These are phyloP conservation scores for Ceratobasidium sp. DNA, from an alignment of 1,284 basidiomycete genomes.

Conservation along the genomic window DNA sequence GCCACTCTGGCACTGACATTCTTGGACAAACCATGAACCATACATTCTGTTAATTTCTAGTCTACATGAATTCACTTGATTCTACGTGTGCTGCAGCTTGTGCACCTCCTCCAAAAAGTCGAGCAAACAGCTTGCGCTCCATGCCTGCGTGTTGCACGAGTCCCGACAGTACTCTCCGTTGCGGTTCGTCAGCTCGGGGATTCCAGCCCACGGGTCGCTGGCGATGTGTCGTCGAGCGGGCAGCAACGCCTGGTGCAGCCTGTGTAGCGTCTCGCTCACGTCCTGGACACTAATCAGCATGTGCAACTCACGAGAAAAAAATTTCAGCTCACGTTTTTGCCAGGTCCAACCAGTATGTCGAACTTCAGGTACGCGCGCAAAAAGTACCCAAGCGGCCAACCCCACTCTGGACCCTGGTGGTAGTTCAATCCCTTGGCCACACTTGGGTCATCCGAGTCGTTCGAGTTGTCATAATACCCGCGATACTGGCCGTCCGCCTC, in stretches of 20 bases:
- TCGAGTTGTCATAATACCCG: slow-evolving; percentile 88
- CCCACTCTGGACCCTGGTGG: slow-evolving; percentile 89
- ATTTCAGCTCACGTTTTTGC: slow-evolving; percentile 64
- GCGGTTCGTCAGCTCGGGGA: slow-evolving; percentile 90
- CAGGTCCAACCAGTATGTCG: slow-evolving; percentile 62
- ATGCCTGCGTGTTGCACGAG: slow-evolving; percentile 90
- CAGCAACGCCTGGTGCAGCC: slow-evolving; percentile 75
- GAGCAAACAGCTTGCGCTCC: slow-evolving; percentile 86
- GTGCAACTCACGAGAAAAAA: slow-evolving; percentile 14
- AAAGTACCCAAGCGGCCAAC: slow-evolving; percentile 94
- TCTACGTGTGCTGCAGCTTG: slow-evolving; percentile 41
- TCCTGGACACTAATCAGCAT: slow-evolving; percentile 58
- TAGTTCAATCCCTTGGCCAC: slow-evolving; percentile 93
- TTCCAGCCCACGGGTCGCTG: slow-evolving; percentile 84
- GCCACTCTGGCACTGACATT: slow-evolving; percentile 42
- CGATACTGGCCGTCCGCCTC: slow-evolving; percentile 84
- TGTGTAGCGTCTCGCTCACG: slow-evolving; percentile 73
- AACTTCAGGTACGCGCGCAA: slow-evolving; percentile 90
- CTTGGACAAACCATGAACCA: slow-evolving; percentile 43
- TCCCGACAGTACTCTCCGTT: slow-evolving; percentile 82
- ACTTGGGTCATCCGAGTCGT: slow-evolving; percentile 80
- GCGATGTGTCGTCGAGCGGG: slow-evolving; percentile 74
- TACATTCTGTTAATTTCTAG: slow-evolving; percentile 32
- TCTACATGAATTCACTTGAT: slow-evolving; percentile 23
- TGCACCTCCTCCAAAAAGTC: slow-evolving; percentile 84